Evolutionary conservation across 345 rosid genomes (phyloP).

Genomic region (Eucalyptus curtisii): DNA sequence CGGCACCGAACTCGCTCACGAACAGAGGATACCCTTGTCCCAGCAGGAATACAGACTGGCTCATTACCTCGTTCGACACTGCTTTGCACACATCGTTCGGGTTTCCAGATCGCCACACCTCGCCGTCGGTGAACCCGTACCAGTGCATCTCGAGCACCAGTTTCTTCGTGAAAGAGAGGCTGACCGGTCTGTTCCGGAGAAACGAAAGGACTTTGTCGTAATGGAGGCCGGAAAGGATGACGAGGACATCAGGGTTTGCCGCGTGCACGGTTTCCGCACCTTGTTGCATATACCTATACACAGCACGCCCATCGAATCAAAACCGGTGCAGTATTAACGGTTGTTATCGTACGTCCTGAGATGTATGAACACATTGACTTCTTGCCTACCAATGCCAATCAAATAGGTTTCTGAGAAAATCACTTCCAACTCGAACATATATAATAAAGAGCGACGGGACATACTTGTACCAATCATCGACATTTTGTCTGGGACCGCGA

Average conservation of each 20-base stretch:
- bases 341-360: not conserved
- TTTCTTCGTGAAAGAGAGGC: constrained; percentile 42
- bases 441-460: not conserved
- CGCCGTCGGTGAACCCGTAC: constrained; percentile 49
- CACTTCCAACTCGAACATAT: not conserved
- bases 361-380: not conserved
- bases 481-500: constrained; percentile 72
- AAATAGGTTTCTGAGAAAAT: not conserved
- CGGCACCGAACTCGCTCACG: constrained; percentile 64
- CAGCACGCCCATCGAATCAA: not conserved
- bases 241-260: constrained; percentile 71
- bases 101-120: constrained; percentile 48
- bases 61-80: constrained; percentile 25
- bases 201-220: constrained; percentile 64
- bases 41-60: constrained; percentile 39
- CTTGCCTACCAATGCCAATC: not conserved
- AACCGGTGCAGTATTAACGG: not conserved
- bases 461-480: constrained; percentile 82
- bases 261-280: constrained; percentile 88
- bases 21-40: constrained; percentile 43
- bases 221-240: constrained; percentile 71
- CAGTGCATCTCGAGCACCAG: constrained; percentile 73
- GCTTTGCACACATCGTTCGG: constrained; percentile 61
- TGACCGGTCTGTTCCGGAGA: constrained; percentile 26
- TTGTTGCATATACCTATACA: constrained; percentile 50